A percentile compares a stretch with the other conserved stretches of the same genome.
Evolutionary conservation across 345 rosid species (phyloP).

Genomic region (Dovyalis caffra): DNA sequence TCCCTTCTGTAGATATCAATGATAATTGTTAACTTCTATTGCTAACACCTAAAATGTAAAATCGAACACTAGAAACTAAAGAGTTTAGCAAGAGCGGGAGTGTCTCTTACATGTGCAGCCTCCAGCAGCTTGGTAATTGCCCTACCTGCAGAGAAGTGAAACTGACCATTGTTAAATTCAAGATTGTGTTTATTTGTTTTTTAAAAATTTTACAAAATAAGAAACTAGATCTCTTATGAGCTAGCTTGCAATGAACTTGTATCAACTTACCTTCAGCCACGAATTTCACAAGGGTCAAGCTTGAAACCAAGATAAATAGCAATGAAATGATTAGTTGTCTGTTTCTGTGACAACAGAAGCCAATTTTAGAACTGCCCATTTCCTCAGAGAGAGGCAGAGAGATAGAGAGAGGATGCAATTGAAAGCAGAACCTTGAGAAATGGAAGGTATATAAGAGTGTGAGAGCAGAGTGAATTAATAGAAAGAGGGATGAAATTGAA

Average conservation of each 20-base stretch:
- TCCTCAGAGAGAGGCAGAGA: neutral
- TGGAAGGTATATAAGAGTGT: neutral
- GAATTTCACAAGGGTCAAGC: conserved; percentile 29
- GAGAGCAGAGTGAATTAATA: conserved; percentile 10
- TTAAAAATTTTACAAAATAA: neutral
- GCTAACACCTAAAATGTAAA: neutral
- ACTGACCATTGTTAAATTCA: neutral
- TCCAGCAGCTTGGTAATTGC: conserved; percentile 29
- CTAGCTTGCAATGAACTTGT: neutral
- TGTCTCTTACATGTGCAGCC: conserved; percentile 28
- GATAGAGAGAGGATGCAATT: conserved; percentile 5
- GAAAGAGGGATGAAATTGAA: conserved; percentile 21
- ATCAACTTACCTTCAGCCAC: conserved; percentile 34
- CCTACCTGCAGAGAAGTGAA: conserved; percentile 31
- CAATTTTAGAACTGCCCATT: conserved; percentile 38
- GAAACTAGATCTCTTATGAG: neutral
- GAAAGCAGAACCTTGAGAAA: conserved; percentile 9
- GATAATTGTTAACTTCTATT: neutral
- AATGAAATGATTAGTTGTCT: conserved; percentile 28
- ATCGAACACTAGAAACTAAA: neutral
- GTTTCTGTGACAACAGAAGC: conserved; percentile 23
- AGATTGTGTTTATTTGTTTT: neutral
- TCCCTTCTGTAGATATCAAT: neutral
- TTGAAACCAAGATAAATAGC: conserved; percentile 36
- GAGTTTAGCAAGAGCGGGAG: neutral